phyloP scores from a whole-genome alignment of 1,284 basidiomycete genomes.

The Abortiporus biennis region DNA sequence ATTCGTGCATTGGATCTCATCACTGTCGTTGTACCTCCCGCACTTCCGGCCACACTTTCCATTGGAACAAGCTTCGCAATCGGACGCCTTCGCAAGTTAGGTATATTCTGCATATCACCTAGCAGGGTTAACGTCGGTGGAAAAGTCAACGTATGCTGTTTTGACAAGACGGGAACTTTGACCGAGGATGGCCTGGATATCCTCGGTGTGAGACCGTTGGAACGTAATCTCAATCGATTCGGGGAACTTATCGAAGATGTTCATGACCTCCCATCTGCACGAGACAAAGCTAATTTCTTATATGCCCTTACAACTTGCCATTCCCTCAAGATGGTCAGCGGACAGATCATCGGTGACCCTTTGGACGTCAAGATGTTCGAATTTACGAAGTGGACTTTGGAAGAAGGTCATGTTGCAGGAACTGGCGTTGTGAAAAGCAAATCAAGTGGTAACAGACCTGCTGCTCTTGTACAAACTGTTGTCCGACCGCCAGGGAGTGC shows the following conservation, averaged over 20 bases:
- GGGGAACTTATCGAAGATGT: conserved; percentile 89
- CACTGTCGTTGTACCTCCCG: conserved; percentile 97
- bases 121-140: conserved; percentile 95
- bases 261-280: conserved; percentile 72
- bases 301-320: conserved; percentile 97
- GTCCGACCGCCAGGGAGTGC: conserved; percentile 92
- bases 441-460: conserved; percentile 63
- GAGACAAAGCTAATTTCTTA: conserved; percentile 79
- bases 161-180: conserved; percentile 98
- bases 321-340: conserved; percentile 89
- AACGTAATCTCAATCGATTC: conserved; percentile 72
- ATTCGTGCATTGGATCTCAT: conserved; percentile 95
- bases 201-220: conserved; percentile 83
- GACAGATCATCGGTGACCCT: conserved; percentile 90
- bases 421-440: conserved; percentile 67
- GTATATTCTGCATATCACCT: conserved; percentile 97
- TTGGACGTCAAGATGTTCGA: conserved; percentile 97
- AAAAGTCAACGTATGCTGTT: conserved; percentile 97
- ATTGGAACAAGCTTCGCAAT: conserved; percentile 98
- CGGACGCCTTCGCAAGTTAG: conserved; percentile 78
- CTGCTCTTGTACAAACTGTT: conserved; percentile 93
- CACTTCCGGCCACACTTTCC: conserved; percentile 93
- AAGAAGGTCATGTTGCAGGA: conserved; percentile 78
- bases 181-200: conserved; percentile 99
- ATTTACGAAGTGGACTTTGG: conserved; percentile 94